Conservation (phyloP, 805 yeast species). For the Teunomyces tritomae region DNA sequence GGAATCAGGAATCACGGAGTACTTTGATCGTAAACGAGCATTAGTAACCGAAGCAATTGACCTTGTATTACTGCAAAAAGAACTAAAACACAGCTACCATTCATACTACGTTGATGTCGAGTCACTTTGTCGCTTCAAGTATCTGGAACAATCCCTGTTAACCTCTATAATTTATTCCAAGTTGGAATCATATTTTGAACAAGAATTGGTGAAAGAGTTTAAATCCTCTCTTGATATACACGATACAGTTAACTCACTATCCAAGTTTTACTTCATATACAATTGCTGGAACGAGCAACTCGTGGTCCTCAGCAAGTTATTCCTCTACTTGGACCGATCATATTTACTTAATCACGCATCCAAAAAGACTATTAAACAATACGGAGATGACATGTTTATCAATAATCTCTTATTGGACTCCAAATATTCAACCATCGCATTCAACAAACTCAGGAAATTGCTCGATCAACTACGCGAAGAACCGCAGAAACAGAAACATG, state of each 20-base stretch:
- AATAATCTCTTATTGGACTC: conserved; percentile 11
- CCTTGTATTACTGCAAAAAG: conserved; percentile 15
- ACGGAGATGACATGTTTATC: conserved; percentile 22
- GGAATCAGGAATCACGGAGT: background rate
- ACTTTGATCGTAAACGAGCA: conserved; percentile 7
- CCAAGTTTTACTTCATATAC: conserved; percentile 8
- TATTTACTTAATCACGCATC: conserved; percentile 33
- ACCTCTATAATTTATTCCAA: conserved; percentile 17
- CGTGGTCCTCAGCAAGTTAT: conserved; percentile 24
- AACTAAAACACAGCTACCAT: conserved; percentile 19
- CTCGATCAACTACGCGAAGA: conserved; percentile 9
- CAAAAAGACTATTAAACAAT: conserved; percentile 23
- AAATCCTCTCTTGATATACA: conserved; percentile 3
- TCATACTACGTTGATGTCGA: conserved; percentile 30
- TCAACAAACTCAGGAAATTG: conserved; percentile 11
- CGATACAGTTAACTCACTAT: conserved; percentile 1
- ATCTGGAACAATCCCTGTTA: conserved; percentile 32
- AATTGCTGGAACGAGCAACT: conserved; percentile 25
- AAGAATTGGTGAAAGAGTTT: background rate
- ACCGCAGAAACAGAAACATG: conserved; percentile 5
- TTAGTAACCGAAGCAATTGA: conserved; percentile 14
- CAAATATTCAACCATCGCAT: background rate
- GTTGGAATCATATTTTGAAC: conserved; percentile 16
- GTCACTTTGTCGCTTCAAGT: conserved; percentile 28
- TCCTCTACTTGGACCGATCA: conserved; percentile 34